Base-by-base conservation (phyloP, 169 alveolate species). In the Eimeria brunetti region DNA sequence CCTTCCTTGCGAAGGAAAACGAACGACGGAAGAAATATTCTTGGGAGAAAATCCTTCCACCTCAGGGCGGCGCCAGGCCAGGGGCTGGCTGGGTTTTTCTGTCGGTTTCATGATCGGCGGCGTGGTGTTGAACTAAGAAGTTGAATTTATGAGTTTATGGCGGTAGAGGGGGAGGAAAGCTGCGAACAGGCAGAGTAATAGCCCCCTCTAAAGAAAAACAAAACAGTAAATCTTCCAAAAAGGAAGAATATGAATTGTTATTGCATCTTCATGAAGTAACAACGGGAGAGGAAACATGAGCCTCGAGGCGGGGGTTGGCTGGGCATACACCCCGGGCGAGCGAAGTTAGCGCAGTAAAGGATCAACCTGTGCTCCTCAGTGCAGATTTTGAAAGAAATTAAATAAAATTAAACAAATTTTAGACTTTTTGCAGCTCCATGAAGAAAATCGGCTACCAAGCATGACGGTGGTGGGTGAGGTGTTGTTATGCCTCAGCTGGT, bases 11-110 rank as follows among this genome's bases (percentile, higher is more conserved):
- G 67, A 7, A 36, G 92, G 92, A 14, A 41, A n/a, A 16, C 92
- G 92, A 49, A 86, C 81, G 22, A 86, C 81, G 9, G 81, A n/a
- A 86, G 81, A 86, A 49, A 86, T 71, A 30, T 83, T 83, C 64
- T 64, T 86, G n/a, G 92, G 81, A 22, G 49, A 22, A 22, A 38
- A 38, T 1, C 67, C 83, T 38, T 49, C 69, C 16, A 1, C 33
- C 24, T 38, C 76, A 56, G 36, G 27, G 44, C 90, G 53, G 56
- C 67, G 16, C 90, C 90, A 83, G n/a, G 53, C 56, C 46, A 83
- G 38, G 44, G 3, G 30, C 41, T 33, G 69, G 24, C 75, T 33
- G 33, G 81, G 51, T 38, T 83, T 49, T 11, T 58, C 90, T 38
- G 33, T 76, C 24, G 56, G 49, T 60, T 53, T 58, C 90, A 56